These are phyloP conservation scores for Eurotiales sp. DNA, from an alignment of 2,329 filamentous ascomycete species.

Conservation along the genomic window DNA sequence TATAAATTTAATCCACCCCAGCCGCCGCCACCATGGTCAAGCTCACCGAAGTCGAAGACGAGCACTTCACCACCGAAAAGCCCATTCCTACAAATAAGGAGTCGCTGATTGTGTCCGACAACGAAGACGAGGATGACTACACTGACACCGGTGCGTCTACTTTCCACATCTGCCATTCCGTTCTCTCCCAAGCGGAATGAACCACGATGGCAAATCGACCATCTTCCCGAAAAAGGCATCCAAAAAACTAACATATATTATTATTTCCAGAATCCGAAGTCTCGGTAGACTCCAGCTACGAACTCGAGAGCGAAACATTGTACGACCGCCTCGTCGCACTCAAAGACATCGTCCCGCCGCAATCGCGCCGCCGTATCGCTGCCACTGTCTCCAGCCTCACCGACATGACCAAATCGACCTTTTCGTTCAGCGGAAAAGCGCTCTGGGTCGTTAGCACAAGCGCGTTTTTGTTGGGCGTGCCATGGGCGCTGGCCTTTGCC, in stretches of 20 bases:
- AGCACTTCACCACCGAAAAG: slow-evolving; percentile 78
- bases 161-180: no score
- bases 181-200: not conserved
- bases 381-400: slow-evolving; percentile 50
- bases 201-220: no score
- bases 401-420: slow-evolving; percentile 43
- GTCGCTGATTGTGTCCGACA: slow-evolving; percentile 44
- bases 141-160: slow-evolving; percentile 77
- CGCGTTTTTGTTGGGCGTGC: slow-evolving; percentile 83
- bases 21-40: slow-evolving; percentile 69
- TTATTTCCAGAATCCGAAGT: slow-evolving; percentile 86
- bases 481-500: slow-evolving; percentile 85
- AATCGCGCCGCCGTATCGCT: slow-evolving; percentile 65
- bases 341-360: slow-evolving; percentile 71
- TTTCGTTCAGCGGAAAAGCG: slow-evolving; percentile 72
- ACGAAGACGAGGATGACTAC: slow-evolving; percentile 74
- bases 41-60: slow-evolving; percentile 93
- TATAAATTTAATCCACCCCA: not conserved
- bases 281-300: slow-evolving; percentile 71
- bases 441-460: slow-evolving; percentile 90
- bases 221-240: no score
- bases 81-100: slow-evolving; percentile 60
- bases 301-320: slow-evolving; percentile 56
- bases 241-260: no score
- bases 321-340: slow-evolving; percentile 68